Conservation (phyloP, 2,329 filamentous ascomycete genomes). For the Botrytis deweyae region DNA sequence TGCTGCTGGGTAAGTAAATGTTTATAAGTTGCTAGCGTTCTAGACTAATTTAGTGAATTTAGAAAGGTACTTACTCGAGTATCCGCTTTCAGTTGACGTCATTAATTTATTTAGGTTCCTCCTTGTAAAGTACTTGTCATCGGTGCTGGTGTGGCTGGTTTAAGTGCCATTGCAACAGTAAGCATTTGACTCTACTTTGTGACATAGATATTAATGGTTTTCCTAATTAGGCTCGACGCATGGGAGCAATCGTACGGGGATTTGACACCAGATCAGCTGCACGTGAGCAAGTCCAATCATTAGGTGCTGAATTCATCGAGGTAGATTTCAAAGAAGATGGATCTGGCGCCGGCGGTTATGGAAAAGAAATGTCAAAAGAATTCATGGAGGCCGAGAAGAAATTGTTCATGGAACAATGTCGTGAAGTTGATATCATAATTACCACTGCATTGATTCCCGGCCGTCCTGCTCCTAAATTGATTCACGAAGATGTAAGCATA, state of each 20-base stretch:
- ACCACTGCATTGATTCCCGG: slow-evolving; percentile 91
- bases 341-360: slow-evolving; percentile 80
- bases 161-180: slow-evolving; percentile 81
- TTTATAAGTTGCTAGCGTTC: neutral
- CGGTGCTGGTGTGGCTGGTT: slow-evolving; percentile 82
- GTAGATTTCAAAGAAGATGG: slow-evolving; percentile 84
- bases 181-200: slow-evolving; percentile 27
- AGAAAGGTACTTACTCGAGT: slow-evolving; percentile 34
- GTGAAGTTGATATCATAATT: slow-evolving; percentile 88
- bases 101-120: slow-evolving; percentile 62
- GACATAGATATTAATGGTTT: slow-evolving; percentile 3
- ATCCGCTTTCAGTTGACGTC: slow-evolving; percentile 15
- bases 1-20: slow-evolving; percentile 63
- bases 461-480: slow-evolving; percentile 76
- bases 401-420: slow-evolving; percentile 81
- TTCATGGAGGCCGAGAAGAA: slow-evolving; percentile 94
- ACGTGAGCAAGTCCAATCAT: slow-evolving; percentile 84
- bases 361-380: slow-evolving; percentile 91
- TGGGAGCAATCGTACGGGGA: slow-evolving; percentile 85
- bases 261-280: slow-evolving; percentile 90
- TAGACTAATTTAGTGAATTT: slow-evolving; percentile 33
- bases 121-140: slow-evolving; percentile 89
- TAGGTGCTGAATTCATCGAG: slow-evolving; percentile 87
- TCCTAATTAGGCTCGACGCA: slow-evolving; percentile 60
- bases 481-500: slow-evolving; percentile 62